phyloP scores from a whole-genome alignment of 2,329 filamentous ascomycete genomes.

The Zasmidium cellare region DNA sequence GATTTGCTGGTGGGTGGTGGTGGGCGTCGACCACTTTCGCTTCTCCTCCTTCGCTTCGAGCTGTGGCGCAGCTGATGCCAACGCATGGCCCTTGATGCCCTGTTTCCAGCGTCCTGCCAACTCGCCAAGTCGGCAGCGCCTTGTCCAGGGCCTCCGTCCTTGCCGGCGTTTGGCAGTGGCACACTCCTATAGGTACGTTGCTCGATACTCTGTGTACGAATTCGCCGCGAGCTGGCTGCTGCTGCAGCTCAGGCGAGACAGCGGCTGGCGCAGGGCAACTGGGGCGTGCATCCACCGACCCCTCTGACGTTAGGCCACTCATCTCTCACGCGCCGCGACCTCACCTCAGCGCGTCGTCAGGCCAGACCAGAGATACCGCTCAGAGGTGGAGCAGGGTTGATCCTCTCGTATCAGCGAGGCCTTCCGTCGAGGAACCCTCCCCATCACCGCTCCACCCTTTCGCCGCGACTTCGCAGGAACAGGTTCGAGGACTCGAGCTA shows the following conservation, averaged over 20 bases:
- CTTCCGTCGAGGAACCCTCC: neutral
- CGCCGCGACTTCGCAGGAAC: constrained; percentile 10
- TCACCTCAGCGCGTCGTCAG: neutral
- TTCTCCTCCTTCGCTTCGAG: neutral
- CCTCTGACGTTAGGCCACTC: neutral
- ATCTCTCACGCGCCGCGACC: neutral
- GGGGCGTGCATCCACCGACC: neutral
- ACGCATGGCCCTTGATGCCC: neutral
- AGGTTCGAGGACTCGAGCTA: constrained; percentile 2
- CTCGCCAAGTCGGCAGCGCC: neutral
- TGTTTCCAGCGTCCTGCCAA: neutral
- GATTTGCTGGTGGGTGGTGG: no score
- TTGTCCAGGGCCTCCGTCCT: neutral
- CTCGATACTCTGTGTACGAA: neutral
- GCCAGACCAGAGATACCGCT: neutral
- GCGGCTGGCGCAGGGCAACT: neutral
- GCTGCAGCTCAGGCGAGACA: neutral
- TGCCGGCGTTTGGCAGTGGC: neutral
- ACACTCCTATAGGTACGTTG: neutral
- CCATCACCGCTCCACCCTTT: neutral
- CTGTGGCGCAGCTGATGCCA: constrained; percentile 2
- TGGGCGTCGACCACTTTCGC: neutral
- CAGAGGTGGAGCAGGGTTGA: neutral
- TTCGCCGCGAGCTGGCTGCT: neutral
- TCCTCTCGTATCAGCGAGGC: neutral